These are phyloP conservation scores for Hippophae rhamnoides DNA, from an alignment of 306 rosid genomes.

Conservation along the genomic window DNA sequence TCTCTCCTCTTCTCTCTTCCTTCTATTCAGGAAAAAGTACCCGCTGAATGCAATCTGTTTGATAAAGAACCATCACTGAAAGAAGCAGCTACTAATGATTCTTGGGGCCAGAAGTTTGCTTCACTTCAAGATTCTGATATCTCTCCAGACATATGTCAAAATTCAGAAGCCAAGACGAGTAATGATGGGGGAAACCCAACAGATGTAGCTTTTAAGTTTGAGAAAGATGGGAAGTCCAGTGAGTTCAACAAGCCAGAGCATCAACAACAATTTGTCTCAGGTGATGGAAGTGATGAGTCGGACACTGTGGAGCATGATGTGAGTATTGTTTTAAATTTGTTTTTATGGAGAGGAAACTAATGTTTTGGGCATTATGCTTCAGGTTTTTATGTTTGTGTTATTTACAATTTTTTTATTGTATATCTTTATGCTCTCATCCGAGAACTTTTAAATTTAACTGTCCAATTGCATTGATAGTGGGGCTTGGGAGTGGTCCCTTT, in stretches of 20 bases:
- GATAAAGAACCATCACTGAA: slow-evolving; percentile 15
- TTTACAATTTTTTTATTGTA: not conserved
- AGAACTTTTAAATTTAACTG: too few species aligned
- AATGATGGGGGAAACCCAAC: slow-evolving; percentile 26
- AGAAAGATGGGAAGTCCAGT: slow-evolving; percentile 30
- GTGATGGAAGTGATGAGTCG: slow-evolving; percentile 70
- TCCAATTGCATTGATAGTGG: too few species aligned
- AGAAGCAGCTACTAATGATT: slow-evolving; percentile 22
- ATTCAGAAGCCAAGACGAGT: slow-evolving; percentile 37
- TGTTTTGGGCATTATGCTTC: not conserved
- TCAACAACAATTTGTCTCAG: slow-evolving; percentile 33
- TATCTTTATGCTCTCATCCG: too few species aligned
- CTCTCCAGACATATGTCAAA: slow-evolving; percentile 23
- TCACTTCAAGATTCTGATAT: slow-evolving; percentile 21
- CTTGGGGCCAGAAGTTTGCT: slow-evolving; percentile 28
- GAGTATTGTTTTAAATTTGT: slow-evolving; percentile 27
- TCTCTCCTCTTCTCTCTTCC: not conserved
- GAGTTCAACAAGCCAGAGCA: slow-evolving; percentile 34
- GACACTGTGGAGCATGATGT: slow-evolving; percentile 87
- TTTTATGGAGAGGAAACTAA: not conserved
- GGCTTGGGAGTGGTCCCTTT: too few species aligned
- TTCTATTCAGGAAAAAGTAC: slow-evolving; percentile 21
- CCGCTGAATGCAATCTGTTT: slow-evolving; percentile 13
- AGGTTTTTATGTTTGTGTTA: slow-evolving; percentile 5
- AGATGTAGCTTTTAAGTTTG: slow-evolving; percentile 26